Evolutionary conservation across 2,329 filamentous ascomycete genomes (phyloP).

Genomic region (Cephalotrichum gorgonifer): DNA sequence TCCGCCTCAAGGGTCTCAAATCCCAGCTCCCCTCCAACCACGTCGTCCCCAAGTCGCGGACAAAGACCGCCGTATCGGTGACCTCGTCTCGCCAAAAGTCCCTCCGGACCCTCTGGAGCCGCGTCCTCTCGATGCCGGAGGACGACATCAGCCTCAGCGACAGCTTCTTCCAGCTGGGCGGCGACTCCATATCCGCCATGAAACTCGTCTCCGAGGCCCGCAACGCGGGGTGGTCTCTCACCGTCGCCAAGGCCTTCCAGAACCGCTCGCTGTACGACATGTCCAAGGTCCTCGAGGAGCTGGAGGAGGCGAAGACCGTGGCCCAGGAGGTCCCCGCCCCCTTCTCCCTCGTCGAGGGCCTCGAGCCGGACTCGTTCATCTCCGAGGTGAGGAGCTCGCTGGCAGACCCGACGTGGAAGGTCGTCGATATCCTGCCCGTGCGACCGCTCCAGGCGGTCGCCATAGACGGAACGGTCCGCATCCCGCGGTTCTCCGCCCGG

Average conservation of each 20-base stretch:
- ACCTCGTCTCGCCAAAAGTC: constrained; percentile 30
- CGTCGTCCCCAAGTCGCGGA: constrained; percentile 6
- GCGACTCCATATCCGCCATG: constrained; percentile 52
- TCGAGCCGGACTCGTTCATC: constrained; percentile 28
- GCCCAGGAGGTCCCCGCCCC: constrained; percentile 23
- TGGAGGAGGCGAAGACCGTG: constrained; percentile 5
- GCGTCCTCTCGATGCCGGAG: constrained; percentile 30
- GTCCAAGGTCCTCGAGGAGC: constrained; percentile 35
- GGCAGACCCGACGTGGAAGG: constrained; percentile 35
- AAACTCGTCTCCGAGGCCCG: constrained; percentile 46
- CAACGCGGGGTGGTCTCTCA: constrained; percentile 34
- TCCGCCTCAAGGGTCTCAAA: constrained; percentile 16
- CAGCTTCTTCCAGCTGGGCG: constrained; percentile 51
- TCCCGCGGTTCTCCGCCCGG: constrained; percentile 50
- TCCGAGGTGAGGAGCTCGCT: constrained; percentile 22
- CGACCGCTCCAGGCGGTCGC: constrained; percentile 50
- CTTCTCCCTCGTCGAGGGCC: constrained; percentile 36
- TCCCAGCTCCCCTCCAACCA: constrained; percentile 7
- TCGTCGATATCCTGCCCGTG: constrained; percentile 46
- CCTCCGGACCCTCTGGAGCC: constrained; percentile 37
- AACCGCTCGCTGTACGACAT: constrained; percentile 38
- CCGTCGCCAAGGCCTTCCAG: constrained; percentile 45
- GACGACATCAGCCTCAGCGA: constrained; percentile 41
- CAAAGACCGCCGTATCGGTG: constrained; percentile 21
- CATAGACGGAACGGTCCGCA: constrained; percentile 43